Conservation (phyloP, 768 basidiomycete species). For the Boletus reticulatus region DNA sequence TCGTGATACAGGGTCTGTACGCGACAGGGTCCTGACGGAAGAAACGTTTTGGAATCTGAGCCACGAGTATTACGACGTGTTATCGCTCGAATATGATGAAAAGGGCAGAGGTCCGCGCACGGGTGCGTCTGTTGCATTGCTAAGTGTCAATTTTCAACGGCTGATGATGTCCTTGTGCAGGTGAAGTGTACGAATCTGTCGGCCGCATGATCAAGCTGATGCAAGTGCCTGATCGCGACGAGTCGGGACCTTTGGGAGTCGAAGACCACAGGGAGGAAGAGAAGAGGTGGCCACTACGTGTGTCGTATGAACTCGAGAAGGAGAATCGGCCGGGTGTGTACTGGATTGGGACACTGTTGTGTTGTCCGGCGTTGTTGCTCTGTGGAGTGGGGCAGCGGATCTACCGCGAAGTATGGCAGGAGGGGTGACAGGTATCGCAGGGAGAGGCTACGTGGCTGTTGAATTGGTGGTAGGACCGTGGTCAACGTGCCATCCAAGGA, state of each 20-base stretch:
- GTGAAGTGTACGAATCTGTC: constrained; percentile 23
- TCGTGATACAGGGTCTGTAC: constrained; percentile 11
- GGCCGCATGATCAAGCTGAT: constrained; percentile 21
- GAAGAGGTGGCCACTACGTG: constrained; percentile 7
- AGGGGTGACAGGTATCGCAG: constrained; percentile 2
- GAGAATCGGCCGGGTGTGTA: not conserved
- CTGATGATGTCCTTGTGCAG: constrained; percentile 6
- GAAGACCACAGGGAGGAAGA: not conserved
- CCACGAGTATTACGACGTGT: constrained; percentile 17
- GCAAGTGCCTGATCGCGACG: constrained; percentile 9
- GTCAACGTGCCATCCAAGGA: too few relatives aligned
- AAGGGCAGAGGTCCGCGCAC: constrained; percentile 7
- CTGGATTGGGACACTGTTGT: constrained; percentile 12
- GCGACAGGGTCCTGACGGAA: constrained; percentile 11
- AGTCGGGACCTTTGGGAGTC: not conserved
- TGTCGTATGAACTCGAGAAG: constrained; percentile 15
- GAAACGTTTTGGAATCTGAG: constrained; percentile 19
- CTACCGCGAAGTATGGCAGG: constrained; percentile 13
- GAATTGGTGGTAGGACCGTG: too few relatives aligned
- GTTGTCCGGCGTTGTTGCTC: constrained; percentile 11
- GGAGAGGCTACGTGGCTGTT: too few relatives aligned
- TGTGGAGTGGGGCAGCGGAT: constrained; percentile 10
- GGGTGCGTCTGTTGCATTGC: constrained; percentile 6
- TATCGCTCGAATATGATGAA: constrained; percentile 15
- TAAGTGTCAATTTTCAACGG: not conserved